Conservation (phyloP, 2,329 filamentous ascomycete genomes). For the Pseudogymnoascus sp. region DNA sequence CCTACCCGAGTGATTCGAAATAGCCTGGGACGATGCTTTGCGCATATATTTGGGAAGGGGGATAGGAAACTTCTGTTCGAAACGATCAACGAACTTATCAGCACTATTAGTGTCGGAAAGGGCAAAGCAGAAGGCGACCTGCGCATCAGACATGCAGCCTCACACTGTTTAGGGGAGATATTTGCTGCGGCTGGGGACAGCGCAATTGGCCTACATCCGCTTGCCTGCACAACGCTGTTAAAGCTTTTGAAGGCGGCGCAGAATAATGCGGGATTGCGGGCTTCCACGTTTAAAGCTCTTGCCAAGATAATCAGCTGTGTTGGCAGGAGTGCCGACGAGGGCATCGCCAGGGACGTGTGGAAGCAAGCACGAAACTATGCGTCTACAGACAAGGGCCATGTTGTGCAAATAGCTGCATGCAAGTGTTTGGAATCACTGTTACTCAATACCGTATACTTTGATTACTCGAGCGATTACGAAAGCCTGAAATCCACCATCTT, state of each 20-base stretch:
- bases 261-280: conserved; percentile 73
- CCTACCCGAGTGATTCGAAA: conserved; percentile 85
- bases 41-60: conserved; percentile 72
- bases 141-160: conserved; percentile 77
- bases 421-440: conserved; percentile 69
- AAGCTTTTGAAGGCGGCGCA: conserved; percentile 63
- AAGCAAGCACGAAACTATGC: conserved; percentile 77
- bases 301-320: conserved; percentile 72
- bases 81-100: conserved; percentile 80
- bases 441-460: conserved; percentile 69
- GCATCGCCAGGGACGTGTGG: conserved; percentile 81
- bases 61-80: conserved; percentile 91
- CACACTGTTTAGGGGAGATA: conserved; percentile 77
- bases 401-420: conserved; percentile 73
- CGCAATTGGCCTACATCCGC: conserved; percentile 71
- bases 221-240: conserved; percentile 63
- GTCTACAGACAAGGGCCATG: conserved; percentile 68
- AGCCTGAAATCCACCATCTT: conserved; percentile 73
- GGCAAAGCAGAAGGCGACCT: conserved; percentile 66
- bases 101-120: conserved; percentile 65
- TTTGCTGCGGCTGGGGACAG: conserved; percentile 92
- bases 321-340: conserved; percentile 70
- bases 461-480: conserved; percentile 84
- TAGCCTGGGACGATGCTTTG: conserved; percentile 77
- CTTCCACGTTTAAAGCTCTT: conserved; percentile 66